Percentiles rank a stretch among this genome's conserved stretches.
phyloP scores from a whole-genome alignment of 345 rosid genomes.

The Syzygium aqueum region DNA sequence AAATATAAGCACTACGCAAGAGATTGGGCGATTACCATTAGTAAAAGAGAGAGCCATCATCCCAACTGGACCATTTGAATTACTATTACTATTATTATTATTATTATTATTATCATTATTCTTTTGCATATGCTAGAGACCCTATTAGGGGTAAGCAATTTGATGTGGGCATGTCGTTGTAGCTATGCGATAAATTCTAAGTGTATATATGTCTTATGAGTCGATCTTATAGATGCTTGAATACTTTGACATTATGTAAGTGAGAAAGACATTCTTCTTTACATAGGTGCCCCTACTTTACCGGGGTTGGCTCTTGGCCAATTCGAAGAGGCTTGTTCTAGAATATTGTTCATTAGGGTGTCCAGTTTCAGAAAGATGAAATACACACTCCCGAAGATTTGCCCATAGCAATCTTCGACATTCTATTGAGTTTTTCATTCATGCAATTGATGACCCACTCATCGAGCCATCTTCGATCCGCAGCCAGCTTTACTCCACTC shows the following conservation, averaged over 20 bases:
- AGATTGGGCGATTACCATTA: neutral
- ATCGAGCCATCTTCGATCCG: neutral
- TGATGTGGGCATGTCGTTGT: neutral
- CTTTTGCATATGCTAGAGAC: neutral
- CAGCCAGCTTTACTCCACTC: neutral
- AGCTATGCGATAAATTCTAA: neutral
- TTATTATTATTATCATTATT: too few species aligned
- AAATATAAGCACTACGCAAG: neutral
- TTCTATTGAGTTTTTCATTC: too few species aligned
- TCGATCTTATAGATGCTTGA: neutral
- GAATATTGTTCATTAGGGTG: neutral
- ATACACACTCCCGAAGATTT: too few species aligned
- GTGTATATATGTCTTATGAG: neutral
- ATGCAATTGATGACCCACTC: neutral
- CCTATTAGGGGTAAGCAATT: neutral
- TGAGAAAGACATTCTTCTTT: neutral
- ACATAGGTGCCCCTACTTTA: neutral
- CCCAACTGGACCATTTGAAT: neutral
- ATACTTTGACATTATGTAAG: neutral
- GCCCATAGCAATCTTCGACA: too few species aligned
- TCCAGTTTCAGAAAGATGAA: neutral
- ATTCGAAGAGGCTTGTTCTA: neutral
- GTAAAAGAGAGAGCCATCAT: neutral
- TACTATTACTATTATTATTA: too few species aligned
- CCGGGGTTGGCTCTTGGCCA: neutral